Conservation (phyloP, 2,329 filamentous ascomycete species). For the Aspergillus texensis region DNA sequence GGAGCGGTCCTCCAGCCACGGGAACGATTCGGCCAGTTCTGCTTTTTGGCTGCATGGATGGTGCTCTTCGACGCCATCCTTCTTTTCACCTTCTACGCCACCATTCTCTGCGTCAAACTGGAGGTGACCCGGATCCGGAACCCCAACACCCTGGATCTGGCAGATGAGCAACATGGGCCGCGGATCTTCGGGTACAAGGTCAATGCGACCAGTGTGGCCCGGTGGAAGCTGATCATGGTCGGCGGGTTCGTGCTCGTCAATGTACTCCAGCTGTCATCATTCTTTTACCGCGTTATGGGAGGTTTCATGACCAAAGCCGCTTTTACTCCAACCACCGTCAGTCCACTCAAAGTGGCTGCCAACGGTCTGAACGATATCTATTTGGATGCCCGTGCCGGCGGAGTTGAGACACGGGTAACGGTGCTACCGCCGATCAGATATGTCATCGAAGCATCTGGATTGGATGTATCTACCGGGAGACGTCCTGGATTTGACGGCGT, state of each 20-base stretch:
- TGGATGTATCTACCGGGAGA: background rate
- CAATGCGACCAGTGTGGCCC: background rate
- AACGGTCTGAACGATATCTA: background rate
- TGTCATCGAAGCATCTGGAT: background rate
- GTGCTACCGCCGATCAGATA: background rate
- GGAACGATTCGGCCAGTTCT: background rate
- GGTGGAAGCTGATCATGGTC: background rate
- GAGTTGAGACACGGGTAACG: background rate
- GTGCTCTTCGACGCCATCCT: background rate
- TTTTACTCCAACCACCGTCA: too few species aligned
- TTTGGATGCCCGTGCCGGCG: background rate
- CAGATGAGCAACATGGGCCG: background rate
- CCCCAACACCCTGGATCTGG: background rate
- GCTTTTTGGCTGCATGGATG: conserved; percentile 4
- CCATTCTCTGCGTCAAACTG: conserved; percentile 3
- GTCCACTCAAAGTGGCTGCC: background rate
- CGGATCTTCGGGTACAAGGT: conserved; percentile 6
- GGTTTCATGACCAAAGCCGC: background rate
- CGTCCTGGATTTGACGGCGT: background rate
- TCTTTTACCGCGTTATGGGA: background rate
- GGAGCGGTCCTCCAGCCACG: background rate
- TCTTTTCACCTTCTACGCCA: background rate
- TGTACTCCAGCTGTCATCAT: background rate
- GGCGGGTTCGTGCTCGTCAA: conserved; percentile 2
- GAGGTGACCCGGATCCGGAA: background rate